Evolutionary conservation across 495 filamentous ascomycete genomes (phyloP).

Genomic region (Parathielavia appendiculata): DNA sequence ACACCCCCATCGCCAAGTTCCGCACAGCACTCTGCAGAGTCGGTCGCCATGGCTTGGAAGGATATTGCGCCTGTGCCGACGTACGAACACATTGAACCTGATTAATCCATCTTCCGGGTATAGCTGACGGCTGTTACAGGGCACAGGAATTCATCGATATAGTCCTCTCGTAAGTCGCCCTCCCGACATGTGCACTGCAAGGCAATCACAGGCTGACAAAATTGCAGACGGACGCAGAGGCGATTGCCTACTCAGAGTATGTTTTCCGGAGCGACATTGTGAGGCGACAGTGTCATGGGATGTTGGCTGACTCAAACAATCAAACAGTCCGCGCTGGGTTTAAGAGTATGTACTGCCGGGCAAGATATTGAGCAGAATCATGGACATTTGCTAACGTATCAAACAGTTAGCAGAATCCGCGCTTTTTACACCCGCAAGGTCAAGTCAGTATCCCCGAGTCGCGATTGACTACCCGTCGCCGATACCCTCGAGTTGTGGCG

Average conservation of each 20-base stretch:
- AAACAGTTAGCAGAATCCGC: constrained; percentile 74
- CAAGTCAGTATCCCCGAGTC: constrained; percentile 52
- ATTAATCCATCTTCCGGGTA: not conserved
- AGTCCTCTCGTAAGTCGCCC: constrained; percentile 54
- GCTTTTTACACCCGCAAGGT: constrained; percentile 97
- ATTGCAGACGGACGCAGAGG: constrained; percentile 77
- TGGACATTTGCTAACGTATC: constrained; percentile 12
- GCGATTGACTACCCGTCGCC: constrained; percentile 52
- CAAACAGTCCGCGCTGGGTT: constrained; percentile 72
- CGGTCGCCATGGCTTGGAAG: constrained; percentile 49
- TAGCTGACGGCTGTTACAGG: constrained; percentile 20
- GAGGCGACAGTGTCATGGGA: not conserved
- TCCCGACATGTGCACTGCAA: not conserved
- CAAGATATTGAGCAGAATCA: not conserved
- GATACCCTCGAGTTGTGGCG: constrained; percentile 21
- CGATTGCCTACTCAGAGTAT: constrained; percentile 83
- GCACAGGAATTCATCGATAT: constrained; percentile 91
- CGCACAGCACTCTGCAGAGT: constrained; percentile 14
- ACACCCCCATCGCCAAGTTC: constrained; percentile 11
- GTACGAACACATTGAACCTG: constrained; percentile 35
- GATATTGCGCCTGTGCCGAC: constrained; percentile 86
- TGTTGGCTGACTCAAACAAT: constrained; percentile 18
- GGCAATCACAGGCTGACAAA: constrained; percentile 10
- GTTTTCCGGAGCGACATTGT: constrained; percentile 9
- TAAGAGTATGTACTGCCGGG: constrained; percentile 53